Conservation (phyloP, 768 basidiomycete species). For the Coprinopsis strossmayeri region DNA sequence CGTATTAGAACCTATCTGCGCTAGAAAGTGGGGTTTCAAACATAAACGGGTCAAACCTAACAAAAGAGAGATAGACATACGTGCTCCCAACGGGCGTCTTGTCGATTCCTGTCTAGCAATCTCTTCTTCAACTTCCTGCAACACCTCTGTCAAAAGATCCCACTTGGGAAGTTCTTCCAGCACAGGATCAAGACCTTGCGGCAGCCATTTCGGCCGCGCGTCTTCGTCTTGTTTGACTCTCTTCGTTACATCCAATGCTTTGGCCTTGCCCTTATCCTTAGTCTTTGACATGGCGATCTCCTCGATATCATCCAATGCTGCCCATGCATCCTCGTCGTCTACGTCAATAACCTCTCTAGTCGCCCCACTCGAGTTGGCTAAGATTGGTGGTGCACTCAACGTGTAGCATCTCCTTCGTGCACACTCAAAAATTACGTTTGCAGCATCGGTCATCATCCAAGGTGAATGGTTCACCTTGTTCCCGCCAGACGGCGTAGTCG, state of each 20-base stretch:
- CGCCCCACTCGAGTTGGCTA: background rate
- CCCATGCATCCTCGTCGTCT: conserved; percentile 74
- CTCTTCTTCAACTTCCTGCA: conserved; percentile 89
- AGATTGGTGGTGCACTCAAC: conserved; percentile 23
- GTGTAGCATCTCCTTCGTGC: conserved; percentile 81
- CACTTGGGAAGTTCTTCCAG: conserved; percentile 96
- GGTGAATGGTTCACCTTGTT: conserved; percentile 66
- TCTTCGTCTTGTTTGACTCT: too few relatives aligned
- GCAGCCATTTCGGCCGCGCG: conserved; percentile 66
- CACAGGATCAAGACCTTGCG: conserved; percentile 74
- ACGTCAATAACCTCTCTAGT: conserved; percentile 29
- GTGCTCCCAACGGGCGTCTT: conserved; percentile 18
- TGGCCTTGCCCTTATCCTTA: conserved; percentile 12
- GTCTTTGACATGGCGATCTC: conserved; percentile 16
- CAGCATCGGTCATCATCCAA: conserved; percentile 91
- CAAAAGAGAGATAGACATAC: conserved; percentile 14
- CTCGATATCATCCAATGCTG: conserved; percentile 58
- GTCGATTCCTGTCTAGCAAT: conserved; percentile 54
- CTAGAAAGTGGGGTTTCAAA: conserved; percentile 17
- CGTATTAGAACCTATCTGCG: conserved; percentile 55
- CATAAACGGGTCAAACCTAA: background rate
- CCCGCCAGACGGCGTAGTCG: conserved; percentile 39
- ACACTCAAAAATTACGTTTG: conserved; percentile 75
- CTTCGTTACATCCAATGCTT: conserved; percentile 16
- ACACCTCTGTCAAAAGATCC: conserved; percentile 74